Percentiles rank a stretch among this genome's conserved stretches.
Evolutionary conservation across 768 basidiomycete genomes (phyloP).

Genomic region (Brasilioporus rufonigricans): DNA sequence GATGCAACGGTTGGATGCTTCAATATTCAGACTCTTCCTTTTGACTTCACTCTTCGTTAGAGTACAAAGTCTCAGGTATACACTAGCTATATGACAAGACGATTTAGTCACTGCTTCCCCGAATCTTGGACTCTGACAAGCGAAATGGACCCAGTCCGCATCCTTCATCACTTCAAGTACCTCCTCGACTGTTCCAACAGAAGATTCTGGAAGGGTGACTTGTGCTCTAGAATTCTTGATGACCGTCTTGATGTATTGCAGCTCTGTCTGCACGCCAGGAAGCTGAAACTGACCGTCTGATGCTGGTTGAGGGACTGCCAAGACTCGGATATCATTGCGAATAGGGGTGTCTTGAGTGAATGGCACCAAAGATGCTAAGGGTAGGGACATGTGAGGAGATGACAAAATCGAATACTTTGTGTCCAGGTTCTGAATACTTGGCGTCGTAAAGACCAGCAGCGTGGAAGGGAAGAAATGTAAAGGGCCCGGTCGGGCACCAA

Average conservation of each 20-base stretch:
- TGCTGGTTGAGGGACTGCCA: constrained; percentile 12
- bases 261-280: constrained; percentile 12
- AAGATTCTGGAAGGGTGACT: background rate
- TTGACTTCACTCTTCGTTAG: no score
- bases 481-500: background rate
- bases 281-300: constrained; percentile 14
- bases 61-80: no score
- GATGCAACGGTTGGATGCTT: no score
- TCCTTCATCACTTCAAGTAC: constrained; percentile 5
- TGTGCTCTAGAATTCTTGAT: background rate
- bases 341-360: no score
- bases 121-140: background rate
- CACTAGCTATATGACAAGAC: no score
- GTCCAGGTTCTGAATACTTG: background rate
- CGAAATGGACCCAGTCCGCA: background rate
- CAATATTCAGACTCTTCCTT: no score
- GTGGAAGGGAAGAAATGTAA: constrained; percentile 2
- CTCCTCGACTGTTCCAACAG: constrained; percentile 13
- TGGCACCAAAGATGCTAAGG: constrained; percentile 13
- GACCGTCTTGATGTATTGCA: constrained; percentile 18
- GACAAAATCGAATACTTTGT: constrained; percentile 1
- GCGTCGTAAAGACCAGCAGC: background rate
- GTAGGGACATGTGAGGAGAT: background rate
- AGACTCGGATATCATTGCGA: background rate
- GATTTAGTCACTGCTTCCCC: no score